A percentile compares a stretch with the other conserved stretches of the same genome.
Conservation (phyloP, 2,329 filamentous ascomycete genomes). For the Ceratocystis albifundus region DNA sequence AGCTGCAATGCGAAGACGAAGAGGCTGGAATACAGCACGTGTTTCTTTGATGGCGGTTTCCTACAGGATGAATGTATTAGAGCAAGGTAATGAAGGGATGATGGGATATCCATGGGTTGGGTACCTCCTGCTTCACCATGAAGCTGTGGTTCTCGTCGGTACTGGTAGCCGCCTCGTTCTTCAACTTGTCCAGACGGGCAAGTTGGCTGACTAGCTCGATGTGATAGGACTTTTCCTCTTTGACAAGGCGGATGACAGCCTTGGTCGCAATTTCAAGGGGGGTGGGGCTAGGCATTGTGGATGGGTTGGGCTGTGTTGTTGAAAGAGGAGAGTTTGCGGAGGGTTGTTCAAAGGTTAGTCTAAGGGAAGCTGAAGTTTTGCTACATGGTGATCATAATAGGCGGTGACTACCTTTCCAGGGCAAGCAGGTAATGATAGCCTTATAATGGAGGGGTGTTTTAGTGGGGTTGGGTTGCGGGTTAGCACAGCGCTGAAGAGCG, state of each 20-base stretch:
- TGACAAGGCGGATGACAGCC: constrained; percentile 71
- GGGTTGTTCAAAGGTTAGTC: no score
- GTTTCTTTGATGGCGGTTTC: constrained; percentile 71
- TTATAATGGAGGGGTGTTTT: background rate
- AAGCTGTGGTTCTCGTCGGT: constrained; percentile 64
- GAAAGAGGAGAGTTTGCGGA: background rate
- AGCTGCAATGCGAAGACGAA: constrained; percentile 59
- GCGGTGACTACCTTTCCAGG: no score
- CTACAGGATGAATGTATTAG: constrained; percentile 34
- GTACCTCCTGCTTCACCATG: constrained; percentile 75
- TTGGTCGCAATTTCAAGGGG: constrained; percentile 68
- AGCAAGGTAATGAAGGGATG: background rate
- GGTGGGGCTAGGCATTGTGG: constrained; percentile 61
- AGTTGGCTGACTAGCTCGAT: constrained; percentile 70
- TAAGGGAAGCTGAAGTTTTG: background rate
- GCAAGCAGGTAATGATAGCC: background rate
- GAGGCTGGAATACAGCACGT: constrained; percentile 62
- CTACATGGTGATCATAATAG: no score
- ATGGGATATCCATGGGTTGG: background rate
- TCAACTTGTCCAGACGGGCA: constrained; percentile 51
- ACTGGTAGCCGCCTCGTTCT: constrained; percentile 37
- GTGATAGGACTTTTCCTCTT: constrained; percentile 85
- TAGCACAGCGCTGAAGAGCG: background rate
- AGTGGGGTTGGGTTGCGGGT: background rate
- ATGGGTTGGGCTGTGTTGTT: background rate